Evolutionary conservation across 78 protist species (phyloP), one percentile per base, ranked within the genome.

Genomic region (Dictyostelium capitatum): DNA sequence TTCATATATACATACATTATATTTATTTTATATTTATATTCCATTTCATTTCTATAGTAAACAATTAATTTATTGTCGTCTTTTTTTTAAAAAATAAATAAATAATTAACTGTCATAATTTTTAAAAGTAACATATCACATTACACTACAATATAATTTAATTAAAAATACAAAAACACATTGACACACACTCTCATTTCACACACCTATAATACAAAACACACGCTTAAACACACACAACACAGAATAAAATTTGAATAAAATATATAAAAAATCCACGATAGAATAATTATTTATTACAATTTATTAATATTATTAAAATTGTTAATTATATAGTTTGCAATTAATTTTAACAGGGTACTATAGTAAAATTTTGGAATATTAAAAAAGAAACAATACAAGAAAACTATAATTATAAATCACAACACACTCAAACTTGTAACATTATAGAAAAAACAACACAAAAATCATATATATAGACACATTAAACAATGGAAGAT

Each of bases 401-500:
- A 57, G 30, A 57, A 23, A 20, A 20, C n/a, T 23, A n/a, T 23
- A 59, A 59, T 23, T 23, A 56, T 19, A 56, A 56, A 56, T 19
- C 6, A 54, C 17, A 59, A 59, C n/a, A 59, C 8, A 59, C 8
- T 6, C 69, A 59, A 67, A 37, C 43, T 37, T 32, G 75, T 67
- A 67, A 32, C 23, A 70, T 37, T 70, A 25, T 37, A 69, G 23
- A 41, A 69, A 37, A 11, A 19, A 37, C 5, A 37, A 6, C 12
- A 37, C 12, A 69, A 17, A 14, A 72, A 41, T 41, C 8, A 43
- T 17, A 41, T 10, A 41, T 17, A 70, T 19, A 70, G 4, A 41
- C 6, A 57, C 8, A 37, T 23, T 14, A 15, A 25, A 54, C 23
- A 6, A 87, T 87, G 93, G 93, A 87, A 70, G 93, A 87, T 77